Evolutionary conservation across 2,329 filamentous ascomycete species (phyloP), one percentile per base, ranked within the genome.

Genomic region (Davidsoniella australis): DNA sequence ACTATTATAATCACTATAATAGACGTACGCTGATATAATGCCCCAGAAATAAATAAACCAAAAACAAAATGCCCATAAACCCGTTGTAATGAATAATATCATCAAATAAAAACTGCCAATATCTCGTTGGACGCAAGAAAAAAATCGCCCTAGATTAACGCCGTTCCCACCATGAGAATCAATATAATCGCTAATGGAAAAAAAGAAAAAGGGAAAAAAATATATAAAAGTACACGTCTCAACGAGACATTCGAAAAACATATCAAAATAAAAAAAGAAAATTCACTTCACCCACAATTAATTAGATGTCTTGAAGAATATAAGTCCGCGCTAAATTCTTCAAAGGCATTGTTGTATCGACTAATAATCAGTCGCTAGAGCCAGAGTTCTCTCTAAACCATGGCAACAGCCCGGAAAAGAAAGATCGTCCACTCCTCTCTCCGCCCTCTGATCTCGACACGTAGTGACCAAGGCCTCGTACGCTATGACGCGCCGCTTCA

Each of bases 401-500:
- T 14, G 47, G 47, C 47, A 49, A 36, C 29, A 49, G 14, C 38
- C 39, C 40, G 6, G 47, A 49, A 39, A 49, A 44, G 29, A 49
- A 44, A 9, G 47, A 24, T 2, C 29, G 40, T 33, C 29, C 29
- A 33, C 29, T 33, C 12, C 29, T 33, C 29, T 33, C 29, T 12
- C 29, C 29, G 38, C 47, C 29, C 9, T 36, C 47, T 38, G 44
- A 33, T 33, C 29, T 10, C 12, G 29, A 33, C 8, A 33, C 29
- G 29, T 33, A 33, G 29, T 33, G 29, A 9, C 41, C 41, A 12
- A 43, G 8, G 8, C 29, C 26, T 36, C 33, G 40, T 4, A 33
- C 16, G 5, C 17, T 14, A 26, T 43, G 20, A 37, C 47, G 51
- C 29, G 47, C 47, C 16, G 39, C 61, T 55, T 68, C 72, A 54